A percentile compares a stretch with the other conserved stretches of the same genome.
Conservation (phyloP, 345 rosid species). For the Bruguiera gymnorhiza region DNA sequence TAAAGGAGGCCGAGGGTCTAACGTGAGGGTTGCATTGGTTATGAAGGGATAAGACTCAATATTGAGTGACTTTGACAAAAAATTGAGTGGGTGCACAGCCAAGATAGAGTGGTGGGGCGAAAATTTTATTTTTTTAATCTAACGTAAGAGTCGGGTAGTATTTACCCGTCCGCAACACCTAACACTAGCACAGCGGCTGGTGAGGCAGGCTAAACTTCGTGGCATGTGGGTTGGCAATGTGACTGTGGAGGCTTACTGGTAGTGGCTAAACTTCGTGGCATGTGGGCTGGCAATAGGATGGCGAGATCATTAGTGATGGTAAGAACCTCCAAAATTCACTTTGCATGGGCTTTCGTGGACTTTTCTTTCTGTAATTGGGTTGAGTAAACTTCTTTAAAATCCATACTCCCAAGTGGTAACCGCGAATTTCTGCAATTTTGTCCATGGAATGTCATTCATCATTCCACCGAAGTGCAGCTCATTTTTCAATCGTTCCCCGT, state of each 20-base stretch:
- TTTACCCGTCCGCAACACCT: neutral
- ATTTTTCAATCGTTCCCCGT: neutral
- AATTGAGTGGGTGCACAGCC: conserved; percentile 82
- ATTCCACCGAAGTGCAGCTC: neutral
- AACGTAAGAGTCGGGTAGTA: no score
- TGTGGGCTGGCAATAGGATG: conserved; percentile 64
- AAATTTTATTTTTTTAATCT: no score
- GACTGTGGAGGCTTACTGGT: conserved; percentile 70
- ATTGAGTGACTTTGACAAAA: conserved; percentile 67
- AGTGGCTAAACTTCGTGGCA: conserved; percentile 59
- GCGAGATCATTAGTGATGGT: conserved; percentile 69
- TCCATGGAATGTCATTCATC: neutral
- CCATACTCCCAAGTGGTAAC: neutral
- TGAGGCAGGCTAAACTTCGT: conserved; percentile 47
- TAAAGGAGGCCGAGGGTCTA: conserved; percentile 75
- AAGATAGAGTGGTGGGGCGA: conserved; percentile 10
- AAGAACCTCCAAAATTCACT: conserved; percentile 14
- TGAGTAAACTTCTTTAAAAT: neutral
- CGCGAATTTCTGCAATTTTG: neutral
- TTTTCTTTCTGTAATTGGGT: neutral
- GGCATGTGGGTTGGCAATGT: conserved; percentile 43
- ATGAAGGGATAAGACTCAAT: conserved; percentile 58
- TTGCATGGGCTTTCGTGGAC: neutral
- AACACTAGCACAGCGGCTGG: conserved; percentile 56
- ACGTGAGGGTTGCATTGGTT: conserved; percentile 82